A percentile compares a stretch with the other conserved stretches of the same genome.
phyloP scores from a whole-genome alignment of 2,329 filamentous ascomycete species.

The Claviceps purpurea region DNA sequence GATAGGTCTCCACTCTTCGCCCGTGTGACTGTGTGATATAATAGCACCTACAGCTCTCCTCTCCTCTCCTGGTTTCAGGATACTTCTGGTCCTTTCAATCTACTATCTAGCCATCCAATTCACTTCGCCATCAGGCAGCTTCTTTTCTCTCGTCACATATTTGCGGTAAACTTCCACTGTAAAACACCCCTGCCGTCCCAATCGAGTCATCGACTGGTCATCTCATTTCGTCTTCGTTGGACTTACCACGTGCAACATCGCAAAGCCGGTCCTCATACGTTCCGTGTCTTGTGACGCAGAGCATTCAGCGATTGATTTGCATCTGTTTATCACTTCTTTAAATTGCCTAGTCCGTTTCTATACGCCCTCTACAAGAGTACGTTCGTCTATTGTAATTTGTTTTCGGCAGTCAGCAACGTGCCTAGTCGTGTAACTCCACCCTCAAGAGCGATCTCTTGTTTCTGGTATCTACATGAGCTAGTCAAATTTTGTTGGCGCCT shows the following conservation, averaged over 20 bases:
- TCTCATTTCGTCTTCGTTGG: neutral
- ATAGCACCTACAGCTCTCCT: conserved; percentile 7
- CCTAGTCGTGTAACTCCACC: neutral
- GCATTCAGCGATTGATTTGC: neutral
- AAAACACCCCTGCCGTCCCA: neutral
- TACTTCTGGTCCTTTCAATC: neutral
- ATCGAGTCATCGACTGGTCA: neutral
- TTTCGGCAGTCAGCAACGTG: too few species aligned
- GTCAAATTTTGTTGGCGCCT: neutral
- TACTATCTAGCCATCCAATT: conserved; percentile 3
- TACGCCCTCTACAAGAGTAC: neutral
- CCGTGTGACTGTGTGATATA: conserved; percentile 13
- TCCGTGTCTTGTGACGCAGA: neutral
- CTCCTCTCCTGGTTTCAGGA: conserved; percentile 1
- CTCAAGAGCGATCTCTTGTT: neutral
- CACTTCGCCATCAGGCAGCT: conserved; percentile 2
- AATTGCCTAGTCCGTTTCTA: neutral
- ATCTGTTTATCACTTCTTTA: neutral
- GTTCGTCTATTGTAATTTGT: neutral
- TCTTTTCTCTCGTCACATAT: neutral
- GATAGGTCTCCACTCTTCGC: conserved; percentile 9
- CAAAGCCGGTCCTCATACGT: neutral
- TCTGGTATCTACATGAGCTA: neutral
- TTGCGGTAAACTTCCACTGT: neutral
- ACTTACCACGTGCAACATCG: neutral